Evolutionary conservation across 1,284 basidiomycete genomes (phyloP), one percentile per base, ranked within the genome.

Genomic region (Hypsizygus ulmarius): DNA sequence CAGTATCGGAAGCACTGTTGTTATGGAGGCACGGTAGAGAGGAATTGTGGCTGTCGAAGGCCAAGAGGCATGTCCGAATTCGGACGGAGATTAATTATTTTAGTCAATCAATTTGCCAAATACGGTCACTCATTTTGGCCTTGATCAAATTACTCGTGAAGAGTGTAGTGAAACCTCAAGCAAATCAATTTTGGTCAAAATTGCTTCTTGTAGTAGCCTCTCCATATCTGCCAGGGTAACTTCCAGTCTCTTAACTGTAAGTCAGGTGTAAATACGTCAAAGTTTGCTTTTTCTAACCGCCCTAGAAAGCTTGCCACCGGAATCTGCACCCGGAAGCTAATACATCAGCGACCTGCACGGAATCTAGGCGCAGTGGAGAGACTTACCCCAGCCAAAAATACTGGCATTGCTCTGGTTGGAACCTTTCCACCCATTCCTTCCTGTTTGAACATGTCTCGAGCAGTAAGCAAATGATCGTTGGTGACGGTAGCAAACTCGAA

Each of bases 401-500:
- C 74, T 3, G 90, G 87, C 74, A 91, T 79, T 19, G 81, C 89
- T 45, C 68, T 70, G 21, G 52, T 57, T 10, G 89, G 89, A 39
- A 91, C 78, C 58, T 72, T 81, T 19, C 79, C 80, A 28, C 70
- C 78, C 51, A 73, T 60, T 25, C 54, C 62, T 47, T 66, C 76
- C 40, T 81, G 75, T 56, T 81, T 79, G 61, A 95, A 78, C 76
- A 88, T 84, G 45, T 82, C 79, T 36, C 90, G 78, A 2, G 93
- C 91, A 2, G 92, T 93, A 57, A 87, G 75, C 54, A 97, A 66
- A 67, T 97, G 88, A 69, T 96, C 93, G 70, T 96, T 93, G 33
- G 93, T 94, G 14, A 90, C 69, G 8, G 88, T 91, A 12, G 94
- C 94, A 63, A 96, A 86, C 61, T 93, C 89, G 63, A 86, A 97